Conservation (phyloP, 2,329 filamentous ascomycete species). For the Laburnicola sp. region DNA sequence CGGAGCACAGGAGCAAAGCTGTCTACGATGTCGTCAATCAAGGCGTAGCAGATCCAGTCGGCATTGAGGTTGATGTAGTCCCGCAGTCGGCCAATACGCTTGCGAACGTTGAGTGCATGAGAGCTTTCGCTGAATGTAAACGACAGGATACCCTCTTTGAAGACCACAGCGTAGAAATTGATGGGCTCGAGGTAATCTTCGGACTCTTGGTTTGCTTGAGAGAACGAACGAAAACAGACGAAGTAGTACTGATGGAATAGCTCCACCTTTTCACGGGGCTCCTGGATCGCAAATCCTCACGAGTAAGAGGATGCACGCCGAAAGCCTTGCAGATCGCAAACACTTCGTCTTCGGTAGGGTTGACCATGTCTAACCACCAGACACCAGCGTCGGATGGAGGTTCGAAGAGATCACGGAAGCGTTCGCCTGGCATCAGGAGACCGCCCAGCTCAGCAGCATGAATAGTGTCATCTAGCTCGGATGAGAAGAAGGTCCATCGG, state of each 20-base stretch:
- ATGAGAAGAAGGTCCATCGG: conserved; percentile 96
- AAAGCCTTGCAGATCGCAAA: conserved; percentile 90
- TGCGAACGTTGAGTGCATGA: conserved; percentile 85
- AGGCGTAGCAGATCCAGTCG: conserved; percentile 98
- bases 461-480: conserved; percentile 89
- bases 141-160: conserved; percentile 90
- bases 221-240: conserved; percentile 94
- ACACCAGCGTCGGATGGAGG: conserved; percentile 73
- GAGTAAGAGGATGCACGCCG: conserved; percentile 90
- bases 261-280: conserved; percentile 97
- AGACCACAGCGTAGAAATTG: conserved; percentile 96
- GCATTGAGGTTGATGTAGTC: conserved; percentile 94
- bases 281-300: conserved; percentile 92
- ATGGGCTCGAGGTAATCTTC: conserved; percentile 89
- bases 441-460: conserved; percentile 88
- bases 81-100: conserved; percentile 87
- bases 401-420: conserved; percentile 84
- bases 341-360: conserved; percentile 85
- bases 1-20: conserved; percentile 88
- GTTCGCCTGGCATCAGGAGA: conserved; percentile 84
- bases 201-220: conserved; percentile 74
- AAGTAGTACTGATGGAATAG: conserved; percentile 98
- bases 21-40: conserved; percentile 98
- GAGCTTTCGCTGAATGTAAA: conserved; percentile 90
- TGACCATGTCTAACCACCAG: conserved; percentile 98